Evolutionary conservation across 768 basidiomycete species (phyloP), one percentile per base, ranked within the genome.

Genomic region (Lactifluus volemus): DNA sequence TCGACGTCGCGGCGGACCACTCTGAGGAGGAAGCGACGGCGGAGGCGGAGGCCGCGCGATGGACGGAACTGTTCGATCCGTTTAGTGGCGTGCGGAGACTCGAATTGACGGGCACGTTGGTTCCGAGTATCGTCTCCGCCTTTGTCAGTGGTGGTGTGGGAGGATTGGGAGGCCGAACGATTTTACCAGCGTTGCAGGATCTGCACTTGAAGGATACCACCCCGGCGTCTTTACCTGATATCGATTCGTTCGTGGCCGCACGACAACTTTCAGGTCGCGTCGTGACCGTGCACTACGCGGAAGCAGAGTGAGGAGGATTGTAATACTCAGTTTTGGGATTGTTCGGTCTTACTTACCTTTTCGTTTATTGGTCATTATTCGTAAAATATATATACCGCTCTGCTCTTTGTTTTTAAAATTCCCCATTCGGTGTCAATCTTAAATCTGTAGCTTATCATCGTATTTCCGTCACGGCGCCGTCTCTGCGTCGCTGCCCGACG

Each of bases 51-150:
- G 10, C 52, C 1, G 14, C 19, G 12, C 52, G 29, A 25, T 63
- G 61, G 61, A 4, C 58, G 6, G 61, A 58, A 7, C 6, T 63
- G 3, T 38, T 63, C 32, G 1, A 32, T 21, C 56, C 42, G 17
- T 63, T 63, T 45, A 21, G 29, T 4, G 15, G 15, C 21, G 61
- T 63, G 52, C 38, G 25, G 41, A 36, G 25, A 8, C 32, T 63
- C 10, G 60, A 61, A 10, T 5, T 58, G 52, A 38, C 30, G 5
- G 55, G 61, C 32, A 30, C 39, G 5, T 11, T 49, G 11, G 47
- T 54, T 2, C 32, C 57, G 17, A 44, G 25, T 52, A 49, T 58
- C 21, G 47, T 44, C 9, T 51, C 55, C 25, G 60, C 55, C 11
- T 32, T 61, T 44, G 50, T 36, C 45, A n/a, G 17, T 57, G 19